These are phyloP conservation scores for Monascus purpureus DNA, from an alignment of 495 filamentous ascomycete species.

Conservation along the genomic window DNA sequence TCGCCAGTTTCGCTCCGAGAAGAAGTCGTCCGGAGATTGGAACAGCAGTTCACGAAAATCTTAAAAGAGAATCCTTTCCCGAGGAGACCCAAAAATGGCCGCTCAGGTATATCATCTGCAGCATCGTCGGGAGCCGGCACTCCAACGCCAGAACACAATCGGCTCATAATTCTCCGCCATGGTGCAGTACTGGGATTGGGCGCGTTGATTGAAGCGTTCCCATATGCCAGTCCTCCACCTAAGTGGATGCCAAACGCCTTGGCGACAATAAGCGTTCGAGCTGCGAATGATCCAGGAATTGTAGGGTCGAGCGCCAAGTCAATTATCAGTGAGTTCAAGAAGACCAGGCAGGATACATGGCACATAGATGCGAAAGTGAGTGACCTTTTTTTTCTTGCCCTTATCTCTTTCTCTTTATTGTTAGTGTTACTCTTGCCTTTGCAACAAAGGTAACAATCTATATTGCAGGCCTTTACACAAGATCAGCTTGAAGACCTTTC, in stretches of 20 bases:
- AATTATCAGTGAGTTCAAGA: conserved; percentile 95
- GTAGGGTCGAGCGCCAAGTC: conserved; percentile 97
- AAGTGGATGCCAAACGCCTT: conserved; percentile 89
- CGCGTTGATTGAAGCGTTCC: conserved; percentile 89
- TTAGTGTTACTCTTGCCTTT: background rate
- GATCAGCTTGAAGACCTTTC: conserved; percentile 93
- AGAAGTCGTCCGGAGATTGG: conserved; percentile 58
- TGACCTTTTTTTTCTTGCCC: background rate
- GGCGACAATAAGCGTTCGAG: conserved; percentile 68
- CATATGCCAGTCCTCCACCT: conserved; percentile 85
- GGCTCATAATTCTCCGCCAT: conserved; percentile 68
- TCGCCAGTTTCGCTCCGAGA: conserved; percentile 73
- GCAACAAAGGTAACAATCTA: conserved; percentile 14
- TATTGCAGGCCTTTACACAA: conserved; percentile 62
- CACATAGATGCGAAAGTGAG: conserved; percentile 88
- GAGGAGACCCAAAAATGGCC: conserved; percentile 42
- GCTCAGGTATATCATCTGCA: conserved; percentile 22
- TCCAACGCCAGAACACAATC: conserved; percentile 73
- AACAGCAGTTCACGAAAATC: conserved; percentile 62
- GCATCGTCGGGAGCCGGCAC: conserved; percentile 48
- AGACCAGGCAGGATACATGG: conserved; percentile 99
- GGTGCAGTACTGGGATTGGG: conserved; percentile 88
- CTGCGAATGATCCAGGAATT: conserved; percentile 77
- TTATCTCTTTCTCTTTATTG: background rate
- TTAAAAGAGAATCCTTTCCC: conserved; percentile 74